Evolutionary conservation across 257 asterid species (phyloP).

Genomic region (Dorcoceras hygrometricum): DNA sequence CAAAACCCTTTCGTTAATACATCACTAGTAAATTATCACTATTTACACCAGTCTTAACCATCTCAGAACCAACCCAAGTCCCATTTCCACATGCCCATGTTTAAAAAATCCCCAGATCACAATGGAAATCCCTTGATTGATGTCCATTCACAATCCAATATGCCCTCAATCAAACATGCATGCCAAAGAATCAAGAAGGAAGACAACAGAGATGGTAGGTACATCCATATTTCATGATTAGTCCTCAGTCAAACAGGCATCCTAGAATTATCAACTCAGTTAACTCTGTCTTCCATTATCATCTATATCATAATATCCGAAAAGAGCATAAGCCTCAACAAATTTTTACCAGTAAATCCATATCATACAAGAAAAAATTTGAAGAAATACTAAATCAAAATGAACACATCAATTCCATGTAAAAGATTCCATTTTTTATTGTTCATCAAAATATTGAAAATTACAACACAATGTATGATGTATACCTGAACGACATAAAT

Average conservation of each 20-base stretch:
- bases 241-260: too few relatives aligned
- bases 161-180: too few relatives aligned
- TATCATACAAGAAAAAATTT: not conserved
- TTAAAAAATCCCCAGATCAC: conserved; percentile 84
- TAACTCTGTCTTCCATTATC: not conserved
- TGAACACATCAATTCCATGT: not conserved
- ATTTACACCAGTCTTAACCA: conserved; percentile 56
- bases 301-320: not conserved
- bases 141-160: too few relatives aligned
- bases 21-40: conserved; percentile 68
- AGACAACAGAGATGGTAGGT: too few relatives aligned
- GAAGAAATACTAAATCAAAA: not conserved
- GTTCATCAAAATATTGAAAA: too few relatives aligned
- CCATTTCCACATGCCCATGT: conserved; percentile 49
- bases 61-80: conserved; percentile 76
- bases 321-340: not conserved
- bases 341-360: not conserved
- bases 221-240: too few relatives aligned
- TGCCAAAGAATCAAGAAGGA: too few relatives aligned
- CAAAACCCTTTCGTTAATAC: conserved; percentile 75
- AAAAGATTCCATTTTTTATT: conserved; percentile 20
- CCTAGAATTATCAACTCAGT: not conserved
- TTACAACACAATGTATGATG: not conserved
- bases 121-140: too few relatives aligned
- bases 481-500: not conserved